Evolutionary conservation across 1,284 basidiomycete species (phyloP).

Genomic region (Singerocomus inundabilis): DNA sequence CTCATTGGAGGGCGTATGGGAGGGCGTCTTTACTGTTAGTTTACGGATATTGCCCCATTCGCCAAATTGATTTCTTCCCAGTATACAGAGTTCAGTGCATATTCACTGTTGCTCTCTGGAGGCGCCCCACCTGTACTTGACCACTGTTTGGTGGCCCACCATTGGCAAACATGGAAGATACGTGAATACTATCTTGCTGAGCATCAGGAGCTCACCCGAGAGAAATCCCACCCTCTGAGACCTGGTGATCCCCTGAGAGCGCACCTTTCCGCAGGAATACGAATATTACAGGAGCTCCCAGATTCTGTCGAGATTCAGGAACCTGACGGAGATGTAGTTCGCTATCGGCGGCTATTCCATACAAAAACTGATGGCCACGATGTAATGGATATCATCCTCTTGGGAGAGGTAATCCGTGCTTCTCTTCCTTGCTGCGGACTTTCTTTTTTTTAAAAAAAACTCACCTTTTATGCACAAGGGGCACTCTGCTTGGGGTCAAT

Average conservation of each 20-base stretch:
- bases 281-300: slow-evolving; percentile 19
- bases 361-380: slow-evolving; percentile 2
- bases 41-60: neutral
- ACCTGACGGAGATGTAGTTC: slow-evolving; percentile 30
- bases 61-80: slow-evolving; percentile 28
- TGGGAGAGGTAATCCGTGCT: slow-evolving; percentile 55
- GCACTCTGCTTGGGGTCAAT: slow-evolving; percentile 80
- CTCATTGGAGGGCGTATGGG: slow-evolving; percentile 73
- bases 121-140: slow-evolving; percentile 56
- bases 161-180: slow-evolving; percentile 76
- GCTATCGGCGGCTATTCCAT: slow-evolving; percentile 39
- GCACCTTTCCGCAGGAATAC: slow-evolving; percentile 24
- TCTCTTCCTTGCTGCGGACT: neutral
- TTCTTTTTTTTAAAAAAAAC: neutral
- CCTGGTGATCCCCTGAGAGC: slow-evolving; percentile 38
- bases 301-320: slow-evolving; percentile 22
- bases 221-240: slow-evolving; percentile 19
- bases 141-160: slow-evolving; percentile 58
- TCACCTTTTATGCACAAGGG: slow-evolving; percentile 44
- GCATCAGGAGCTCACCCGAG: slow-evolving; percentile 17
- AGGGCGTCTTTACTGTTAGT: slow-evolving; percentile 69
- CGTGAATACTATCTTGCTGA: slow-evolving; percentile 62
- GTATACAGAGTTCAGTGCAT: slow-evolving; percentile 74
- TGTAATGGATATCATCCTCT: slow-evolving; percentile 57
- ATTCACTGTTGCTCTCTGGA: slow-evolving; percentile 61